phyloP scores from a whole-genome alignment of 108 stramenopile genomes.

The Schizochytrium sp. region DNA sequence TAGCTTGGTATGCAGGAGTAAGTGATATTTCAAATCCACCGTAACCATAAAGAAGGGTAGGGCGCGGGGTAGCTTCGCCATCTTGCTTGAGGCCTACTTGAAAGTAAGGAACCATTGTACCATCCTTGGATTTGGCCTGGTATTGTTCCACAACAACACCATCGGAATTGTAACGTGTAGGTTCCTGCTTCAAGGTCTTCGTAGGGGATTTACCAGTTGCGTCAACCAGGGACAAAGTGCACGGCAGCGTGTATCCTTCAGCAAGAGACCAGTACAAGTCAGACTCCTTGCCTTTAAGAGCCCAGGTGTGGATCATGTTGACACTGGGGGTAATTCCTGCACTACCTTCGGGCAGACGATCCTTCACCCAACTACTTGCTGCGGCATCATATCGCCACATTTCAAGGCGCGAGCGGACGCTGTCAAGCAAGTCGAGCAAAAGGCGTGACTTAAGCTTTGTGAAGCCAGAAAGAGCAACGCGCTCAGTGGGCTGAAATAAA shows the following conservation, averaged over 20 bases:
- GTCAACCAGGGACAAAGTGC: slow-evolving; percentile 59
- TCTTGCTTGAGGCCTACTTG: slow-evolving; percentile 63
- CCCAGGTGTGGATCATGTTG: neutral
- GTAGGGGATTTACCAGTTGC: neutral
- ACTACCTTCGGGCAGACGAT: neutral
- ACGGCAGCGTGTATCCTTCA: slow-evolving; percentile 80
- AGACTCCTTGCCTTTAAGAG: slow-evolving; percentile 22
- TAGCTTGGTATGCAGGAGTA: slow-evolving; percentile 85
- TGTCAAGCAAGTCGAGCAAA: slow-evolving; percentile 50
- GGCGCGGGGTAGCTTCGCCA: slow-evolving; percentile 52
- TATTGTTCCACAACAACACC: neutral
- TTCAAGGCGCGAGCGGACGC: slow-evolving; percentile 44
- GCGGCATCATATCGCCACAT: slow-evolving; percentile 20
- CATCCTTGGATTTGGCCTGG: slow-evolving; percentile 62
- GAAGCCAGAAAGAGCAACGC: neutral
- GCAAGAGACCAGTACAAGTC: slow-evolving; percentile 66
- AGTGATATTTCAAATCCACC: slow-evolving; percentile 96
- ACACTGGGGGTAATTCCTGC: neutral
- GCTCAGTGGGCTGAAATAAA: slow-evolving; percentile 60
- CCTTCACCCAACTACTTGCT: neutral
- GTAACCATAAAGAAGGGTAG: slow-evolving; percentile 82
- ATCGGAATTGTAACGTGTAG: slow-evolving; percentile 52
- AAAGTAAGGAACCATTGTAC: slow-evolving; percentile 73
- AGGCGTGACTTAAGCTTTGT: slow-evolving; percentile 15
- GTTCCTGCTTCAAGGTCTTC: slow-evolving; percentile 64